Conservation (phyloP, 257 asterid species). For the Paulownia fortunei region DNA sequence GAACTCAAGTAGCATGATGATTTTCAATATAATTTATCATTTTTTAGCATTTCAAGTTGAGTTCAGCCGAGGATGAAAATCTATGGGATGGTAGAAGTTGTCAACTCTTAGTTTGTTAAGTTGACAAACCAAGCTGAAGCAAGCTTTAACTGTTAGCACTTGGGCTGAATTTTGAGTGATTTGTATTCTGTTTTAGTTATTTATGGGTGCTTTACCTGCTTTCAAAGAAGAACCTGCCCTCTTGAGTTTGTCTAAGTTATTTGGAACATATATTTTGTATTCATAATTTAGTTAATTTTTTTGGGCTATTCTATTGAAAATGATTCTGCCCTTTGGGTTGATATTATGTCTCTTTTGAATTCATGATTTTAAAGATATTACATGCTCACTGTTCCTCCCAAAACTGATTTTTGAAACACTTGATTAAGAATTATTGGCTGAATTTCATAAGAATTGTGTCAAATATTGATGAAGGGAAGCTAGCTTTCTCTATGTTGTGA, state of each 20-base stretch:
- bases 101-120: not conserved
- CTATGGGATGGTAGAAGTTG: not conserved
- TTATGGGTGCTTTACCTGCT: not conserved
- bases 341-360: not conserved
- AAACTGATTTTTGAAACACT: slow-evolving; percentile 1
- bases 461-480: slow-evolving; percentile 10
- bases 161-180: not conserved
- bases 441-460: not conserved
- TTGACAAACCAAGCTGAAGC: not conserved
- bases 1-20: not conserved
- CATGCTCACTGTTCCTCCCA: not conserved
- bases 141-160: not conserved
- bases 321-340: not conserved
- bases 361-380: not conserved
- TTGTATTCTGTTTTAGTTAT: not conserved
- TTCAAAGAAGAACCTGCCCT: not conserved
- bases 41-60: slow-evolving; percentile 11
- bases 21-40: not conserved
- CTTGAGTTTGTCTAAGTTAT: slow-evolving; percentile 4
- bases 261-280: not conserved
- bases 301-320: not conserved
- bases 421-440: not conserved
- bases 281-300: not conserved
- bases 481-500: slow-evolving; percentile 9
- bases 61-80: not conserved